Evolutionary conservation across 805 yeast species (phyloP).

Genomic region (Huiozyma sinensis): DNA sequence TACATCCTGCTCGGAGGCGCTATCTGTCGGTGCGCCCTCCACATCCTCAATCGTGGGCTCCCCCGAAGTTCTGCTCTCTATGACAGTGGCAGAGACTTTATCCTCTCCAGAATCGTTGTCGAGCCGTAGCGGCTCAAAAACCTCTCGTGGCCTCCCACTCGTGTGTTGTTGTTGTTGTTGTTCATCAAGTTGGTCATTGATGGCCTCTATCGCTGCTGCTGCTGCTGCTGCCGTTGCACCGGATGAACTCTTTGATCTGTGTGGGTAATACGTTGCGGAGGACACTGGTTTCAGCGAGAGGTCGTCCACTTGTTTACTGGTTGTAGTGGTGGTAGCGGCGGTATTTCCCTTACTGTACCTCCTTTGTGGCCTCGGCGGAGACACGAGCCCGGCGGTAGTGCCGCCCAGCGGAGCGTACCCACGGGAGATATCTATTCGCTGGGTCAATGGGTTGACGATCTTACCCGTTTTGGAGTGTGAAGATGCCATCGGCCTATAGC

Average conservation of each 20-base stretch:
- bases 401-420: not conserved
- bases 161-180: not conserved
- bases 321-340: not conserved
- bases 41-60: not conserved
- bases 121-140: too few species aligned
- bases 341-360: not conserved
- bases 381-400: not conserved
- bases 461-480: not conserved
- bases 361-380: not conserved
- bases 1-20: conserved; percentile 8
- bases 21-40: not conserved
- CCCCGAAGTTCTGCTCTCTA: not conserved
- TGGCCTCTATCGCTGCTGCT: too few species aligned
- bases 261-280: conserved; percentile 64
- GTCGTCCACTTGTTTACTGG: conserved; percentile 3
- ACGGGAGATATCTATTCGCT: not conserved
- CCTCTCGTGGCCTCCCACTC: too few species aligned
- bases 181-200: not conserved
- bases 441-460: not conserved
- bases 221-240: not conserved
- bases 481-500: not conserved
- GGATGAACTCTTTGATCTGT: conserved; percentile 32
- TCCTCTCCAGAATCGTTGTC: not conserved
- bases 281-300: conserved; percentile 46
- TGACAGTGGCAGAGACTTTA: not conserved